Evolutionary conservation across 176 grass and related monocot genomes (phyloP), one percentile per base, ranked within the genome.

Genomic region (Pontederia crassipes): DNA sequence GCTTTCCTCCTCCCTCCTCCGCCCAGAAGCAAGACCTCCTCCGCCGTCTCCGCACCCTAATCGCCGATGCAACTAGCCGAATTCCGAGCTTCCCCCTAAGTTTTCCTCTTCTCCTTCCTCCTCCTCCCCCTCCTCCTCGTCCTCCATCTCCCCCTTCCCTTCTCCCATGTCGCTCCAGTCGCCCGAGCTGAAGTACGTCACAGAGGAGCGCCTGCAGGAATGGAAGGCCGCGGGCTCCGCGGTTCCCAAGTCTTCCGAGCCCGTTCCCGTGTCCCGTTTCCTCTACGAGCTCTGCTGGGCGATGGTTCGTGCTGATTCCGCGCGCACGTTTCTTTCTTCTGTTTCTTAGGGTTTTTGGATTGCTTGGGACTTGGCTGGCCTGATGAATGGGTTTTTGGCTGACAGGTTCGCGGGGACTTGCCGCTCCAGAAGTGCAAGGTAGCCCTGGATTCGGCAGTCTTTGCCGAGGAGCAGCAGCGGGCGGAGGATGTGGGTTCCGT

Each of bases 211-310:
- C 77, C 84, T 98, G 71, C 81, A 56, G 66, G 84, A 98, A 66
- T 98, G 93, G 93, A 98, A 92, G 87, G 70, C 65, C 74, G 64
- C 87, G 29, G 29, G 29, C 72, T 65, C 70, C 64, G 57, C 40
- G 50, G 75, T 68, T 85, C 76, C 79, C 81, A 79, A 51, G 17
- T 83, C 49, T 32, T 35, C 84, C 49, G 88, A 98, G 86, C 88
- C 87, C 35, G 93, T 98, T 50, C 87, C 87, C 49, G 85, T 98
- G 87, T 45, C 64, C 52, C 88, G 88, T 48, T 98, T 98, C 77
- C 94, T 98, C 79, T 98, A 83, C 77, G 94, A 98, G 69, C 79
- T 98, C 57, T 98, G 94, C 82, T 98, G 85, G 84, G 88, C 82
- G n/a, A 79, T 81, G 82, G 94, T 86, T 75, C 50, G 20, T 57